Evolutionary conservation across 2,329 filamentous ascomycete species (phyloP).

Genomic region (Trichoderma breve): DNA sequence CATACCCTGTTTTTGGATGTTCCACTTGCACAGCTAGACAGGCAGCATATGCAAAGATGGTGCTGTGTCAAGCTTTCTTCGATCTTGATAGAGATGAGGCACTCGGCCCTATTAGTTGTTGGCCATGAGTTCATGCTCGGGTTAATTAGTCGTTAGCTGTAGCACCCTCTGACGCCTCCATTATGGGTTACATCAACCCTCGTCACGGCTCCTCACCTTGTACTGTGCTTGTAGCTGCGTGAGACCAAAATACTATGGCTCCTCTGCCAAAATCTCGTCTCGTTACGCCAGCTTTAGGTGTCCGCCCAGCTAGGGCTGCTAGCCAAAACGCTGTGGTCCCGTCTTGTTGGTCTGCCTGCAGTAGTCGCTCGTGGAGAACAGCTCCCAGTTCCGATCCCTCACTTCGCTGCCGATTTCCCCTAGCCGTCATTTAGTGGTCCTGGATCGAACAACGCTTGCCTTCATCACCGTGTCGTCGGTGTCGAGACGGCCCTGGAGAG

Average conservation of each 20-base stretch:
- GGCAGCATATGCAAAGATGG: not conserved
- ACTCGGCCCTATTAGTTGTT: not conserved
- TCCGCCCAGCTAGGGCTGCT: conserved; percentile 13
- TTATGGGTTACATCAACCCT: conserved; percentile 18
- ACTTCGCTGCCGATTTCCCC: conserved; percentile 18
- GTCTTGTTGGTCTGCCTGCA: conserved; percentile 10
- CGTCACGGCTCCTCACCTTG: not conserved
- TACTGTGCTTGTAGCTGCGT: not conserved
- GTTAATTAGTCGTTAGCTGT: not conserved
- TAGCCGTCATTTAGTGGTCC: not conserved
- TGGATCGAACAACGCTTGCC: conserved; percentile 11
- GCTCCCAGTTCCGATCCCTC: conserved; percentile 17
- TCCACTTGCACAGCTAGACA: not conserved
- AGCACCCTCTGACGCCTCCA: not conserved
- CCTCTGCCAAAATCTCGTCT: not conserved
- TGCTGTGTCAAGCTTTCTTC: not conserved
- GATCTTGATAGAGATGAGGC: not conserved
- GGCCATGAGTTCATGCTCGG: not conserved
- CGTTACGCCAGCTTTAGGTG: not conserved
- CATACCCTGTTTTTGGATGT: not conserved
- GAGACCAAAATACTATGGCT: not conserved
- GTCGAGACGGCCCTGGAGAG: conserved; percentile 4
- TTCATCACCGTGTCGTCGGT: conserved; percentile 1
- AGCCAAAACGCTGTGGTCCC: conserved; percentile 17
- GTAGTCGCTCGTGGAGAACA: conserved; percentile 15